Conservation (phyloP, 306 rosid species). For the Canavalia gladiata region DNA sequence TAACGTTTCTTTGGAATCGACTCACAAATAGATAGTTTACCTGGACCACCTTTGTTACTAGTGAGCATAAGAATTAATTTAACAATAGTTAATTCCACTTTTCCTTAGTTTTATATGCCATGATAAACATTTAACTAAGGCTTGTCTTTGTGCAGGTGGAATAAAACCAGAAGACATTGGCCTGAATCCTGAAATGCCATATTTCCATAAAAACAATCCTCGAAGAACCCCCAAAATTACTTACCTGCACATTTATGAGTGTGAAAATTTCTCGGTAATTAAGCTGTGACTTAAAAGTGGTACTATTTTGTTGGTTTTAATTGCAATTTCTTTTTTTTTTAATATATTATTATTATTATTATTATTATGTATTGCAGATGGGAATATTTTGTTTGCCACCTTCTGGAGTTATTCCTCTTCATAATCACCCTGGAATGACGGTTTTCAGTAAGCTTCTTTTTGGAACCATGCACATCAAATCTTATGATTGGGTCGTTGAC, state of each 20-base stretch:
- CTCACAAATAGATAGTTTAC: not conserved
- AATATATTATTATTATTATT: not conserved
- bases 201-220: conserved; percentile 51
- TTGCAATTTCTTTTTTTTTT: not conserved
- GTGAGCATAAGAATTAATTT: not conserved
- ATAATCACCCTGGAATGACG: conserved; percentile 98
- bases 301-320: not conserved
- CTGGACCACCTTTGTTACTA: not conserved
- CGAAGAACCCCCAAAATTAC: conserved; percentile 65
- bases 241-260: conserved; percentile 75
- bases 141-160: conserved; percentile 61
- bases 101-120: not conserved
- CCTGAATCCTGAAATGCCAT: conserved; percentile 65
- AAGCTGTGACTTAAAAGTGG: not conserved
- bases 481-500: conserved; percentile 86
- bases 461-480: conserved; percentile 93
- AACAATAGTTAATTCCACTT: not conserved
- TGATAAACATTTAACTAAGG: conserved; percentile 27
- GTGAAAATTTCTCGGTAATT: conserved; percentile 80
- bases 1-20: not conserved
- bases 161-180: conserved; percentile 74
- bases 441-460: conserved; percentile 90
- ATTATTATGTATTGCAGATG: conserved; percentile 60
- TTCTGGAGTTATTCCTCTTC: conserved; percentile 88
- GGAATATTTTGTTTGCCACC: conserved; percentile 97